Evolutionary conservation across 306 rosid species (phyloP), one percentile per base, ranked within the genome.

Genomic region (Morella rubra): DNA sequence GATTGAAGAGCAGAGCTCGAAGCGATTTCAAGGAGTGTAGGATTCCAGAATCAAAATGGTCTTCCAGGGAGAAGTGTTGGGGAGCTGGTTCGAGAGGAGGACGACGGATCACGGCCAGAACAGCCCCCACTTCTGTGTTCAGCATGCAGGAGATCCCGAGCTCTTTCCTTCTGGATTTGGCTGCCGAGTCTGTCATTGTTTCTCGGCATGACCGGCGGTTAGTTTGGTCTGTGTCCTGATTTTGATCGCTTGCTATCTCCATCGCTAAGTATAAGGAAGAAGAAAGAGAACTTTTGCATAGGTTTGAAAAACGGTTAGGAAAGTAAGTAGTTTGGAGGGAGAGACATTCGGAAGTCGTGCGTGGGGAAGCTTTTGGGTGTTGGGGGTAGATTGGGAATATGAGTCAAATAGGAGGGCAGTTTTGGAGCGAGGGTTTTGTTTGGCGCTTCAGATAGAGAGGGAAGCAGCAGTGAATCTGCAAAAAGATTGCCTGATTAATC

Each of bases 121-220:
- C 89, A 13, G 97, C 85, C 7, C 99, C 93, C 0, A 95, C 92
- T 80, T 89, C 97, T 6, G 97, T 90, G 88, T 85, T 95, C 2
- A 95, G 81, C 97, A 95, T 92, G 87, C 99, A 92, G 5, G 99
- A 89, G 15, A 95, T 22, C 1, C 93, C 91, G 1, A 90, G 75
- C 68, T 95, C 91, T 71, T 78, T 88, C 69, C 96, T 81, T 27
- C 64, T 75, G 71, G 54, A 70, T 6, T 42, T 80, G 19, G 73
- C 70, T 41, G 70, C 8, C 10, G 62, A 20, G 2, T 71, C 71
- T 44, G 72, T 61, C 44, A 37, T 53, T n/a, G 60, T 71, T 40
- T 71, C 42, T 16, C 1, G 49, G 76, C 51, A 58, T 41, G 66
- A 40, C 19, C 55, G 42, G 5, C 54, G 3, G 20, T 58, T 22